Evolutionary conservation across 2,329 filamentous ascomycete species (phyloP), one percentile per base, ranked within the genome.

Genomic region (Lecanicillium sp.): DNA sequence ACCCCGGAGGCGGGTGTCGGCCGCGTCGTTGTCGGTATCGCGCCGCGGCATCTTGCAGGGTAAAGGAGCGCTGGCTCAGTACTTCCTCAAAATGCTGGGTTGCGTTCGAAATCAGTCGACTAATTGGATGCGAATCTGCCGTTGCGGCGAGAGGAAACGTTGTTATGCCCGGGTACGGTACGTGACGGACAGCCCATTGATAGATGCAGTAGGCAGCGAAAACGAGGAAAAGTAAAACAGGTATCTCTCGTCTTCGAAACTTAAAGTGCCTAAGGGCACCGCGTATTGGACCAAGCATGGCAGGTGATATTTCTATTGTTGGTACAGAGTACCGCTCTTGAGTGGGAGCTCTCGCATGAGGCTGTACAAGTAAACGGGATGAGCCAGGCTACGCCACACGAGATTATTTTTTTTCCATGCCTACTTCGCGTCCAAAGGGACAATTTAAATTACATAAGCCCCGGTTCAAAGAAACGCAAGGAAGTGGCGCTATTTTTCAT

Each of bases 1-100:
- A 77, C 7, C 67, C 68, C 2, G 72, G 73, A 4, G 73, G 73
- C 4, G 71, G 73, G 47, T 75, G 68, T 9, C 71, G 62, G 13
- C 70, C 71, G 38, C 73, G 64, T 31, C 63, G 63, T 20, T 57
- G 48, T 38, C 71, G 62, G 48, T 77, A 78, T 18, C 61, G 65
- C 4, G 59, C 54, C 0, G 74, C 71, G 2, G 70, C 67, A 11
- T 67, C 60, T 5, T 56, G 52, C 33, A 77, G 57, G 7, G 62
- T 65, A 35, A 52, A 56, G 13, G 69, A 69, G 36, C 64, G 56
- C 12, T 53, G 49, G 4, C 52, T 45, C 2, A 68, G 50, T 15
- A 60, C 43, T 18, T 47, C 43, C 11, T 52, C 48, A 39, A 65
- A 67, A 12, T 53, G 47, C 13, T 48, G 42, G 27, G 63, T 59